Conservation (phyloP, 208 protist genomes). For the Naegleria fowleri region DNA sequence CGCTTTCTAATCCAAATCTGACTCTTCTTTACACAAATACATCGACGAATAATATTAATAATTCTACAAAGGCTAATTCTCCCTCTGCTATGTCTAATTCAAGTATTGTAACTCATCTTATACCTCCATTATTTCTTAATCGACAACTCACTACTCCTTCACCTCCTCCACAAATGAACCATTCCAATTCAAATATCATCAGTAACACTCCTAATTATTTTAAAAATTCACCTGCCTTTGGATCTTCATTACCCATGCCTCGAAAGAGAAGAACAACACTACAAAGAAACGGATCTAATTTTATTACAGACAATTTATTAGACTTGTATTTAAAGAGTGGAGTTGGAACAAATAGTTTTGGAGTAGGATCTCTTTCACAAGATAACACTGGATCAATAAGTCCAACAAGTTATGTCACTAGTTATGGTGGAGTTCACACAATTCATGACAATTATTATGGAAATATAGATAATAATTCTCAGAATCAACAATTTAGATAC, state of each 20-base stretch:
- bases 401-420: background rate
- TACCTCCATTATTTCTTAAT: background rate
- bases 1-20: too few species aligned
- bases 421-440: background rate
- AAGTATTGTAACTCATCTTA: background rate
- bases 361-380: background rate
- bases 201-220: background rate
- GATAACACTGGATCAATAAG: background rate
- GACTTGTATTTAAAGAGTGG: background rate
- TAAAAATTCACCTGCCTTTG: background rate
- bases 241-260: background rate
- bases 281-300: background rate
- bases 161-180: background rate
- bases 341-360: background rate
- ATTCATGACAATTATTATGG: background rate
- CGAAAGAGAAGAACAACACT: background rate
- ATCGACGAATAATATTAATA: too few species aligned
- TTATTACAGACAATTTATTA: background rate
- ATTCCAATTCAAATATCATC: background rate
- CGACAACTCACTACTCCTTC: background rate
- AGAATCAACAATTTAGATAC: background rate
- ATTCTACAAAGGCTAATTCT: too few species aligned
- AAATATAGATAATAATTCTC: background rate
- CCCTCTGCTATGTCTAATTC: too few species aligned
- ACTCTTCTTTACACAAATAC: too few species aligned